Base-by-base conservation (phyloP, 129 eudicot genomes). In the Artemisia argyi region DNA sequence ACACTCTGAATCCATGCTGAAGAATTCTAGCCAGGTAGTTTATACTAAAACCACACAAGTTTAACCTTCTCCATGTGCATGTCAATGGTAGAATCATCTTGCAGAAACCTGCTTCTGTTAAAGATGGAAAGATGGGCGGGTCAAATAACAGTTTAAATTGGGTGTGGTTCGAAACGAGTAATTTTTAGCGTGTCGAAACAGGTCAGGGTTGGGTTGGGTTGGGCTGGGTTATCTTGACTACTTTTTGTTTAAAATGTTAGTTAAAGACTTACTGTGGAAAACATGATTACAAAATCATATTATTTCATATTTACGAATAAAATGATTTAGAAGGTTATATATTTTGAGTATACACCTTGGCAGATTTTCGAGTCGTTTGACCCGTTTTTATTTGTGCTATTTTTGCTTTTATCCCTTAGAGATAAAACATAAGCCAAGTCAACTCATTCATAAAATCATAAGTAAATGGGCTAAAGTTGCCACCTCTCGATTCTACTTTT, bases 21-120 rank as follows among this genome's bases (percentile, higher is more conserved):
- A 78, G 79, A 92, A 92, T 85, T 92, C 97, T 70, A 92, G 97
- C 83, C 91, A 89, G 96, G 97, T 91, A 86, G 42, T 52, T 69
- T 13, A 59, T 64, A 52, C 19, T 17, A 9, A 51, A 50, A 28
- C 47, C 57, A 61, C 61, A 28, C 28, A n/a, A 46, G 66, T 17
- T 49, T 60, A 44, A 50, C 20, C 60, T 26, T 73, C 49, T 15
- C 52, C 46, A 73, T 73, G 15, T 17, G 53, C 54, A 35, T 1
- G 6, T 46, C 11, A 7, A 15, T 64, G 15, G 15, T 72, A 61
- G 46, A 72, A 44, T 55, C 46, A 30, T 64, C 15, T 20, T 42
- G 20, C 47, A 14, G 46, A 20, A 22, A 47, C 24, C 0, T 11
- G 19, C 39, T 44, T 50, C 39, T 4, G 16, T 9, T 57, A 13